Conservation (phyloP, 768 basidiomycete species). For the Rhodotorula taiwanensis region DNA sequence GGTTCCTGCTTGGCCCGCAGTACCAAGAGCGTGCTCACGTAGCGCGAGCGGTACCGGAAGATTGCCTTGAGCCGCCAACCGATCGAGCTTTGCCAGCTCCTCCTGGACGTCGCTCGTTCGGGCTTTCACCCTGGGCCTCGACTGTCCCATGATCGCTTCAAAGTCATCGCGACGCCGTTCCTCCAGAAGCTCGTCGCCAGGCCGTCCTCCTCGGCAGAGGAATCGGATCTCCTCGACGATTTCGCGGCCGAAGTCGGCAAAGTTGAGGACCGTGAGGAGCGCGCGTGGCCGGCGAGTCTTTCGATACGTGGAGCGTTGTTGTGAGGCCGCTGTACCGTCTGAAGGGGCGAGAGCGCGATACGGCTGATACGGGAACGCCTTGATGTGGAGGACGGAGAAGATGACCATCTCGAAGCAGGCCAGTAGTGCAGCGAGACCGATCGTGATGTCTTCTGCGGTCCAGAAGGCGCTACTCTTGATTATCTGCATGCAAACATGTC, state of each 20-base stretch:
- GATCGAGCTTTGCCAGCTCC: neutral
- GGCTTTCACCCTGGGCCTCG: neutral
- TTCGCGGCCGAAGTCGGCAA: constrained; percentile 14
- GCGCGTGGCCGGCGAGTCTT: constrained; percentile 18
- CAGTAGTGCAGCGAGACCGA: constrained; percentile 61
- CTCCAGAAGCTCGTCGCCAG: constrained; percentile 13
- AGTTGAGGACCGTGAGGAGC: constrained; percentile 5
- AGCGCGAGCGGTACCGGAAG: too few species aligned
- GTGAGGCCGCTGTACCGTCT: too few species aligned
- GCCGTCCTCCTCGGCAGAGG: constrained; percentile 5
- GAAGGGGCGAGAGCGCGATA: constrained; percentile 47
- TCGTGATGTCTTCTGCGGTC: constrained; percentile 67
- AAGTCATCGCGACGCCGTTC: neutral
- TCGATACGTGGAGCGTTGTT: neutral
- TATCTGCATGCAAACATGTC: too few species aligned
- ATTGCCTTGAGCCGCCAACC: too few species aligned
- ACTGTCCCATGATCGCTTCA: constrained; percentile 1
- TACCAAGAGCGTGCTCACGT: too few species aligned
- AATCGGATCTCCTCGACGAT: constrained; percentile 10
- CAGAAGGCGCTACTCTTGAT: constrained; percentile 51
- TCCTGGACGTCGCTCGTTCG: neutral
- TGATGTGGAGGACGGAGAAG: constrained; percentile 59
- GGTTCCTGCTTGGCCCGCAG: too few species aligned
- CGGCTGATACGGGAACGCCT: constrained; percentile 63
- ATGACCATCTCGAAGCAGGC: constrained; percentile 67